Conservation (phyloP, 495 filamentous ascomycete genomes). For the Chaetomidium leptoderma region DNA sequence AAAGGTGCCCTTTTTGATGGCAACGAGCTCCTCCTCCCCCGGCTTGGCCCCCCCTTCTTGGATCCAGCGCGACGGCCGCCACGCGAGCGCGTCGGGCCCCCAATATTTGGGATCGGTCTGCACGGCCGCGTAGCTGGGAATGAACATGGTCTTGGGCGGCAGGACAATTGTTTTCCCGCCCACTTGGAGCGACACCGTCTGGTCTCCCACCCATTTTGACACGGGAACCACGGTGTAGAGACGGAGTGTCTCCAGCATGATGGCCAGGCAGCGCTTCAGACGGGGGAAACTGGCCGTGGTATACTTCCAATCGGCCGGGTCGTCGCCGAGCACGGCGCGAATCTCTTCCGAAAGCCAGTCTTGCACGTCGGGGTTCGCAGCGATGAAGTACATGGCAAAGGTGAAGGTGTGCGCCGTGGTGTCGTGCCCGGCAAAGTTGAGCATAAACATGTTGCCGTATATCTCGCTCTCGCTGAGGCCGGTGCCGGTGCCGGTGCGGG, state of each 20-base stretch:
- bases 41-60: not conserved
- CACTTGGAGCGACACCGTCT: not conserved
- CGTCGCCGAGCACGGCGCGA: not conserved
- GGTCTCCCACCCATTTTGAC: not conserved
- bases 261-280: not conserved
- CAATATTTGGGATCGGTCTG: not conserved
- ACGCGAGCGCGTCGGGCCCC: not conserved
- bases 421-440: conserved; percentile 54
- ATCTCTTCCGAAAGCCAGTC: not conserved
- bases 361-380: not conserved
- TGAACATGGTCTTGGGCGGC: not conserved
- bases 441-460: conserved; percentile 52
- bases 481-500: too few relatives aligned
- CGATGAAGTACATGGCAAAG: not conserved
- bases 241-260: not conserved
- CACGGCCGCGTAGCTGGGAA: not conserved
- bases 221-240: not conserved
- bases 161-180: not conserved
- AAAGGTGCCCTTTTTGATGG: not conserved
- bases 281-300: not conserved
- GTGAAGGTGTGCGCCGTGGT: conserved; percentile 45
- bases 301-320: not conserved
- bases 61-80: not conserved
- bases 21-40: not conserved
- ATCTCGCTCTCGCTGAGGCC: conserved; percentile 36